Base-by-base conservation (phyloP, 768 basidiomycete genomes). In the Tubosaeta brunneosetosa region DNA sequence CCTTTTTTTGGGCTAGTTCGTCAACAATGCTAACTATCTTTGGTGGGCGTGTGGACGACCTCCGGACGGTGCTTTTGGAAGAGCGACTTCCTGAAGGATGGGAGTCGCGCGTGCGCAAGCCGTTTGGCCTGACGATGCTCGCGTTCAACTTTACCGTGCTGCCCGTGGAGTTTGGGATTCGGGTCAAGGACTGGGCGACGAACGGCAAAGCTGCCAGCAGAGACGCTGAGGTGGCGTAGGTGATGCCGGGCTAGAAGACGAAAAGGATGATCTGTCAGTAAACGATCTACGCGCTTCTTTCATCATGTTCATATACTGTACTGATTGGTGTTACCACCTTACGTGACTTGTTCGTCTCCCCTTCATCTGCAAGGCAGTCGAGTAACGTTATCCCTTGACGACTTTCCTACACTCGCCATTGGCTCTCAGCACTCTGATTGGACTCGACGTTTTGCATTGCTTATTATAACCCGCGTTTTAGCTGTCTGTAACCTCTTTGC, bases 71-170 rank as follows among this genome's bases (percentile, higher is more conserved):
- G 31, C 66, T 91, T 34, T 60, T 75, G 5, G 83, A 91, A 32
- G 89, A 91, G 57, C 80, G 86, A 6, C 62, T 91, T 22, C 84
- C 84, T 0, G 73, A 85, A 0, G 81, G 82, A 10, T 91, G 87
- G 86, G 86, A 89, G 61, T 75, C 88, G 0, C 71, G 77, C 19
- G 62, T 81, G 16, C 73, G 77, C 42, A 68, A 76, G 47, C 78
- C 70, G 1, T 69, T 73, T 47, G 88, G 89, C 0, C 66, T 89
- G 34, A 88, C 89, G 1, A 61, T 91, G 4, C 42, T 67, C 4
- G 63, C 65, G 7, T 85, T 89, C 73, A 85, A 91, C 61, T 48
- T 50, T 8, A 66, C 61, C 3, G 55, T 62, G 10, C 12, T 70
- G 5, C 58, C 68, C 2, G 52, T 68, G 9, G 68, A 68, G 40